These are phyloP conservation scores for Thoreauomyces humboldtii DNA, from an alignment of 192 early-diverging fungal species.

Conservation along the genomic window DNA sequence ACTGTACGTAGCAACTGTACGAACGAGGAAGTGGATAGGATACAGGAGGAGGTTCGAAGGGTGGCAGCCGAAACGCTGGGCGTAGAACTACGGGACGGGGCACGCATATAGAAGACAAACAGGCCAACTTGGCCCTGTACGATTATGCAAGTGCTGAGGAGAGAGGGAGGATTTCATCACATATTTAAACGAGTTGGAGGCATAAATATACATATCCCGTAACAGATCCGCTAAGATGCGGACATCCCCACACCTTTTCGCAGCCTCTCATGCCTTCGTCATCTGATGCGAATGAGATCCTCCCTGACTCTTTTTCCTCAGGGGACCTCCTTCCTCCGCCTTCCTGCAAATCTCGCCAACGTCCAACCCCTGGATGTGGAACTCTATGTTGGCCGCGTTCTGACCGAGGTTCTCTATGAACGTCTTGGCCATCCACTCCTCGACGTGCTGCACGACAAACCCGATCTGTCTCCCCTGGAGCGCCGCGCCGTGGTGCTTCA, in stretches of 20 bases:
- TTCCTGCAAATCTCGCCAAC: not conserved
- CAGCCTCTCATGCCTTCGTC: too few species aligned
- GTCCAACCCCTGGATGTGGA: conserved; percentile 35
- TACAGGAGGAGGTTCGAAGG: conserved; percentile 76
- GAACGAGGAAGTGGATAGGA: conserved; percentile 90
- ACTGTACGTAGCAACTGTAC: conserved; percentile 90
- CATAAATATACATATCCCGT: too few species aligned
- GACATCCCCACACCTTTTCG: too few species aligned
- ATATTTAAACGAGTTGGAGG: too few species aligned
- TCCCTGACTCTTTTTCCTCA: too few species aligned
- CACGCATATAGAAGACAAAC: too few species aligned
- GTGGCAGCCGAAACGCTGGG: conserved; percentile 62
- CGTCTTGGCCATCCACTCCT: conserved; percentile 51
- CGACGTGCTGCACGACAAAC: conserved; percentile 24
- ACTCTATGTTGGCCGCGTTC: conserved; percentile 46
- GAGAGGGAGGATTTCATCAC: too few species aligned
- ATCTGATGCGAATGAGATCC: too few species aligned
- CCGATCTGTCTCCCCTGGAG: conserved; percentile 40
- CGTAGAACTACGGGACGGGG: conserved; percentile 82
- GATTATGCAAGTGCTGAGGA: too few species aligned
- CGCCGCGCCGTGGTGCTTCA: conserved; percentile 39
- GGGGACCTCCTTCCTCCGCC: too few species aligned
- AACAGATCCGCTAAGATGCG: too few species aligned
- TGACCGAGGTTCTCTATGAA: conserved; percentile 43
- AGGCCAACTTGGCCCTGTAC: too few species aligned